phyloP scores from a whole-genome alignment of 2,329 filamentous ascomycete genomes.

The Aspergillus luchuensis region DNA sequence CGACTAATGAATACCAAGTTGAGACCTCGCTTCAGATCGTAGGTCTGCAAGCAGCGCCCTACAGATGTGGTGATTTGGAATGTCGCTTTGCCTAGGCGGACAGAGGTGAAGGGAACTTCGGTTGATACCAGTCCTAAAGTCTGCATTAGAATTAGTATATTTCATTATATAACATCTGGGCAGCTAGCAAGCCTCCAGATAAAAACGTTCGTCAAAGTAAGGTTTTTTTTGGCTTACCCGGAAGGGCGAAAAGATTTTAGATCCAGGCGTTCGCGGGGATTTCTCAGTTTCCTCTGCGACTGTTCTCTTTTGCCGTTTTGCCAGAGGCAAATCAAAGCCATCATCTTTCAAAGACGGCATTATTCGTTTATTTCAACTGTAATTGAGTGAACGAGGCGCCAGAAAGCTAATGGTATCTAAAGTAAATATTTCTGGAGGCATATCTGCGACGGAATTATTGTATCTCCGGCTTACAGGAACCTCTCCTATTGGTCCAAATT shows the following conservation, averaged over 20 bases:
- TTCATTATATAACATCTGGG: neutral
- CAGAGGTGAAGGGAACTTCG: conserved; percentile 87
- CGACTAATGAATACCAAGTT: conserved; percentile 92
- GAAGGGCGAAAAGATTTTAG: conserved; percentile 90
- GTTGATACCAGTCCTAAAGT: conserved; percentile 93
- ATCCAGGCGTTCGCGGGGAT: conserved; percentile 54
- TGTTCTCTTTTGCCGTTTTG: conserved; percentile 73
- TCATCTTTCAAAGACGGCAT: conserved; percentile 55
- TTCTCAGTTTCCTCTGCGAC: conserved; percentile 44
- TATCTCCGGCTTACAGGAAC: neutral
- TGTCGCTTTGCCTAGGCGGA: conserved; percentile 87
- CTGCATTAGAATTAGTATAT: conserved; percentile 48
- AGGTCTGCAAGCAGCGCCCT: conserved; percentile 87
- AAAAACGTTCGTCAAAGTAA: conserved; percentile 14
- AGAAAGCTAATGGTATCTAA: neutral
- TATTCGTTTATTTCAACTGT: conserved; percentile 4
- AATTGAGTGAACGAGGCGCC: neutral
- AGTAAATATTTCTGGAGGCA: neutral
- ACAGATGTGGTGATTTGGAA: conserved; percentile 98
- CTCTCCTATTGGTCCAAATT: neutral
- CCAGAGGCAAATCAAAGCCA: conserved; percentile 62
- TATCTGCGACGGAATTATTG: neutral
- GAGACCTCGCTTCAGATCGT: conserved; percentile 86
- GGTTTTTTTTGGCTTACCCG: conserved; percentile 62
- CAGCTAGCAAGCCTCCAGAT: neutral